Conservation (phyloP, 2,329 filamentous ascomycete genomes). For the Trichoderma brevicompactum region DNA sequence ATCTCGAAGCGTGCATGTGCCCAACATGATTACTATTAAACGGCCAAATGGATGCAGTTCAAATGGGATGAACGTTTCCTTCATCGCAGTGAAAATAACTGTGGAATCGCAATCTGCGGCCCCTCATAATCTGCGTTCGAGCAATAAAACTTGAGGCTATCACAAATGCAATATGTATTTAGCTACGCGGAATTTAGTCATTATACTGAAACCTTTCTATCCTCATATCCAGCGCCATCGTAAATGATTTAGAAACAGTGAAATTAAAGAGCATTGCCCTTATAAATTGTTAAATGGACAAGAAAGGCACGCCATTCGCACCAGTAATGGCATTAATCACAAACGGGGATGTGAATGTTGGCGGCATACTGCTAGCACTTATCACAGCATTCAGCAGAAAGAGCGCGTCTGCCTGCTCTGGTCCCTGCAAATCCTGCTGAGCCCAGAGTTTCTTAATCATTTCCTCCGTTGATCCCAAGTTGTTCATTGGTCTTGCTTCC, state of each 20-base stretch:
- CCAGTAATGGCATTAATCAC: conserved; percentile 15
- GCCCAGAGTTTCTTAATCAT: conserved; percentile 27
- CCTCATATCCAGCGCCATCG: neutral
- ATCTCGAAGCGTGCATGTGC: too few species aligned
- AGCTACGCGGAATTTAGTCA: neutral
- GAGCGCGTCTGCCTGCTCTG: conserved; percentile 25
- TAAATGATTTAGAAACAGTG: neutral
- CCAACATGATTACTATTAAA: too few species aligned
- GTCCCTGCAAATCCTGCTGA: conserved; percentile 27
- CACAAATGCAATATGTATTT: neutral
- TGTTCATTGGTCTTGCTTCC: conserved; percentile 22
- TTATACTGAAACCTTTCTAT: neutral
- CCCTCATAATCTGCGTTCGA: too few species aligned
- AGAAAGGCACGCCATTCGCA: conserved; percentile 9
- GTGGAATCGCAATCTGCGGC: neutral
- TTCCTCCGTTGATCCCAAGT: conserved; percentile 11
- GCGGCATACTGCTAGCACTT: conserved; percentile 23
- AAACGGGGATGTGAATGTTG: conserved; percentile 24
- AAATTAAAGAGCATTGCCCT: neutral
- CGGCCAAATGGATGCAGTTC: too few species aligned
- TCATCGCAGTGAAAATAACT: neutral
- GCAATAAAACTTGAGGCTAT: neutral
- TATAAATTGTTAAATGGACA: neutral
- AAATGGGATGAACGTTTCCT: too few species aligned
- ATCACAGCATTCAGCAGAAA: conserved; percentile 26